A percentile compares a stretch with the other conserved stretches of the same genome.
Evolutionary conservation across 164 flowering plant species (phyloP).

Genomic region (Annona cherimola): DNA sequence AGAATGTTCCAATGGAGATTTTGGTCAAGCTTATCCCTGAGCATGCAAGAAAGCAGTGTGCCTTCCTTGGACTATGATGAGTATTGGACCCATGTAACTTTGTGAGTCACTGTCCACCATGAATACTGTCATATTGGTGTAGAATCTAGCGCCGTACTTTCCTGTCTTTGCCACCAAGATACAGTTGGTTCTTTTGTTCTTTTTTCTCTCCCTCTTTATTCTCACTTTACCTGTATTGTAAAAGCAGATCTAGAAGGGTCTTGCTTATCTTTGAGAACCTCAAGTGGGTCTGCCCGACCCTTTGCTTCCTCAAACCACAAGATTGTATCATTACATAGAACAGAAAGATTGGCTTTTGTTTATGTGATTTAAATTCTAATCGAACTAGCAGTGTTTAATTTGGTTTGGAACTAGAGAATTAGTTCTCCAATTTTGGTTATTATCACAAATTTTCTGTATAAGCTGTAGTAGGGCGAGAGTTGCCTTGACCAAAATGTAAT

Average conservation of each 20-base stretch:
- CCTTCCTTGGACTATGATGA: constrained; percentile 51
- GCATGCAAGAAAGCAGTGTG: constrained; percentile 76
- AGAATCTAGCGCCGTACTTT: background rate
- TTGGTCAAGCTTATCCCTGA: constrained; percentile 61
- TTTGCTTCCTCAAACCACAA: constrained; percentile 11
- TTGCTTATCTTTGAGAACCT: constrained; percentile 16
- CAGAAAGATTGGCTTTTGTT: constrained; percentile 2
- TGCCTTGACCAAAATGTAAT: too few species aligned
- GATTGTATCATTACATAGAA: constrained; percentile 25
- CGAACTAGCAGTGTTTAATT: too few species aligned
- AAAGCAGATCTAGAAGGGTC: constrained; percentile 25
- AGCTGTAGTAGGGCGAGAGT: too few species aligned
- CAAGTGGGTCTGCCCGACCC: constrained; percentile 22
- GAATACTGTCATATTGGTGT: constrained; percentile 1
- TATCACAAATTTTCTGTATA: too few species aligned
- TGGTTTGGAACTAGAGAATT: too few species aligned
- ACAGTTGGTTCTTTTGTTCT: background rate
- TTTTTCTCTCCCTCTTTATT: background rate
- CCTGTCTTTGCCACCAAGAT: background rate
- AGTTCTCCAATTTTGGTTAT: too few species aligned
- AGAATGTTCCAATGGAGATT: constrained; percentile 52
- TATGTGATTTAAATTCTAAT: background rate
- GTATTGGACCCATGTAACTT: background rate
- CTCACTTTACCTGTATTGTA: constrained; percentile 18
- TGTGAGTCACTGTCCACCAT: background rate